A percentile compares a stretch with the other conserved stretches of the same genome.
phyloP scores from a whole-genome alignment of 495 filamentous ascomycete genomes.

The Penicillium coprophilum region DNA sequence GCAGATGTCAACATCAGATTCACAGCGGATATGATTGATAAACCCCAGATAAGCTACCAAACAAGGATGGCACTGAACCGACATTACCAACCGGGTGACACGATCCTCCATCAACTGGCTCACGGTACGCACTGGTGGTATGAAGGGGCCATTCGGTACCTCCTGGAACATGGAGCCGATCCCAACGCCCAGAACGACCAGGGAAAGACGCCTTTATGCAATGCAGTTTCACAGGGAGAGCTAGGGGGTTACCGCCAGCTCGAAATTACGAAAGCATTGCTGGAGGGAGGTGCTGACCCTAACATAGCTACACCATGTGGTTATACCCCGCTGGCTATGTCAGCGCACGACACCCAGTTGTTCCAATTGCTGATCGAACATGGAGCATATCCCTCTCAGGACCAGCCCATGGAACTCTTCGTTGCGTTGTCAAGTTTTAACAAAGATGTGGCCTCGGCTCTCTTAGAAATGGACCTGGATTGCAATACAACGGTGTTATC shows the following conservation, averaged over 20 bases:
- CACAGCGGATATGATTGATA: conserved; percentile 6
- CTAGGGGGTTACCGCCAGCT: conserved; percentile 15
- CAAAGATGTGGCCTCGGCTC: conserved; percentile 7
- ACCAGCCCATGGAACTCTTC: conserved; percentile 26
- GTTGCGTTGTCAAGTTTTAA: conserved; percentile 15
- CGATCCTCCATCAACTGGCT: conserved; percentile 39
- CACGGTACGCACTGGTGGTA: conserved; percentile 46
- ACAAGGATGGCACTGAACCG: conserved; percentile 9
- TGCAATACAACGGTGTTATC: conserved; percentile 19
- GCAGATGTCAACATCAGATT: conserved; percentile 36
- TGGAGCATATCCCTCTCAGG: conserved; percentile 19
- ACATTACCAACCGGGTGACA: conserved; percentile 22
- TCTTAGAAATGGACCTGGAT: conserved; percentile 18
- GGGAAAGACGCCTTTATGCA: conserved; percentile 42
- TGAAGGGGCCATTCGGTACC: conserved; percentile 41
- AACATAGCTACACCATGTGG: conserved; percentile 31
- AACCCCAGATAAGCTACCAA: conserved; percentile 16
- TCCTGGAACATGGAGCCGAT: conserved; percentile 42
- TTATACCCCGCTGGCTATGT: conserved; percentile 19
- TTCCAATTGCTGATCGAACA: conserved; percentile 18
- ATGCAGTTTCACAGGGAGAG: conserved; percentile 27
- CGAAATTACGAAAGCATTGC: conserved; percentile 29
- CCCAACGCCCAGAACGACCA: conserved; percentile 32
- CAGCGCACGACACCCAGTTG: conserved; percentile 15
- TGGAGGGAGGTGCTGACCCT: conserved; percentile 39